Evolutionary conservation across 371 early-diverging fungal species (phyloP), one percentile per base, ranked within the genome.

Genomic region (Lichtheimia corymbifera): DNA sequence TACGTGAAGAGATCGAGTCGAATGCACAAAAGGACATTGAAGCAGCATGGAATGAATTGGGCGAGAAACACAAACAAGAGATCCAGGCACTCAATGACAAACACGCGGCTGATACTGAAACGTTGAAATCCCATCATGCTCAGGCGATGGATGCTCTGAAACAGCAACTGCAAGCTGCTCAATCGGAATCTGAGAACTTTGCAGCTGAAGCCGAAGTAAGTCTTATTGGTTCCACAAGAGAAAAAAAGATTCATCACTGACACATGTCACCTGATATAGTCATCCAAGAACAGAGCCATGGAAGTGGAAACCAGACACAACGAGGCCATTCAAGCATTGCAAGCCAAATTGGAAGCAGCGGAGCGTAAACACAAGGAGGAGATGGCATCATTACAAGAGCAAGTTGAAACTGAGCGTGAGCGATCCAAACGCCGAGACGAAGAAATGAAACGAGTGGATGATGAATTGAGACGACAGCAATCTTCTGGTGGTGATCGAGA

Each of bases 1-100:
- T 79, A 55, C 66, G 70, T 27, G 70, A 73, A 28, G 74, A 79
- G 47, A 69, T 76, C 7, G 74, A 75, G 30, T 53, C 70, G 9
- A 45, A 57, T 43, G 63, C 59, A 0, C 65, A 70, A 61, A 58
- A 57, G 14, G 59, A 70, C 5, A 53, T 66, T 9, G 70, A 70
- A 18, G 59, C 44, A 3, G 70, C 70, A 11, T 70, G 70, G 70
- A 57, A 41, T 11, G 40, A 59, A 20, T 57, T 70, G 40, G 59
- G 55, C 14, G 61, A 18, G 1, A 65, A 70, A 24, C 66, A 70
- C 51, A 59, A 59, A 4, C 42, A 56, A 13, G 60, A 61, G 28
- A 51, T 59, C 12, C 52, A 68, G 20, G 53, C 53, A 14, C 30
- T 68, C 28, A 13, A 61, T 6, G 41, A 50, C 13, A 56, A 62